Conservation (phyloP, 78 protist species). For the Capsaspora owczarzaki region DNA sequence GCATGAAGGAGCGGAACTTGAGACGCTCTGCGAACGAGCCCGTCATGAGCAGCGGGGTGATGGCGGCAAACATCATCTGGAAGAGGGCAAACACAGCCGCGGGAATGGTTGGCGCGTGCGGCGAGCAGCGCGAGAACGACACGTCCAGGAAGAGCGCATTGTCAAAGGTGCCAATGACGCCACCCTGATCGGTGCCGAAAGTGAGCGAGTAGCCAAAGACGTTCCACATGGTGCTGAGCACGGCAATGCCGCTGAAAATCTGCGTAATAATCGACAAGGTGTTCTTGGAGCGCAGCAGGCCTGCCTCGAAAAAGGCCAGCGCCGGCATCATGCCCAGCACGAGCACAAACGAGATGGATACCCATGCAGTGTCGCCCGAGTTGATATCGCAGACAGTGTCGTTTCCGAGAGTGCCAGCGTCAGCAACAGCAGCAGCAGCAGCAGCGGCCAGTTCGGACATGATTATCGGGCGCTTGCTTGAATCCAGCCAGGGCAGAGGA, state of each 20-base stretch:
- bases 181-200: conserved; percentile 50
- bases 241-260: conserved; percentile 41
- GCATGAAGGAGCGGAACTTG: conserved; percentile 33
- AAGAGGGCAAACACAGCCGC: conserved; percentile 56
- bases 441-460: no score
- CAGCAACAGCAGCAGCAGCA: no score
- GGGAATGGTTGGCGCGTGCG: conserved; percentile 44
- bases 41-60: conserved; percentile 78
- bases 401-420: no score
- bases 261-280: conserved; percentile 60
- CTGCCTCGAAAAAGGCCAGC: conserved; percentile 75
- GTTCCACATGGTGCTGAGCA: conserved; percentile 58
- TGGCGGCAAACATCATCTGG: conserved; percentile 83
- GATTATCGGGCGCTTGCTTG: no score
- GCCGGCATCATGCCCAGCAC: conserved; percentile 71
- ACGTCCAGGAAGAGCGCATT: conserved; percentile 32
- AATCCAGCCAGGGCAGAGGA: no score
- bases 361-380: neutral
- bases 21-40: conserved; percentile 81
- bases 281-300: conserved; percentile 68
- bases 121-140: conserved; percentile 27
- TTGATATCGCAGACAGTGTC: no score
- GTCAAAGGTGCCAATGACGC: conserved; percentile 50
- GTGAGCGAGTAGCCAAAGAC: conserved; percentile 63
- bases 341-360: neutral